phyloP scores from a whole-genome alignment of 352 stramenopile genomes.

The Phytophthora meadii region DNA sequence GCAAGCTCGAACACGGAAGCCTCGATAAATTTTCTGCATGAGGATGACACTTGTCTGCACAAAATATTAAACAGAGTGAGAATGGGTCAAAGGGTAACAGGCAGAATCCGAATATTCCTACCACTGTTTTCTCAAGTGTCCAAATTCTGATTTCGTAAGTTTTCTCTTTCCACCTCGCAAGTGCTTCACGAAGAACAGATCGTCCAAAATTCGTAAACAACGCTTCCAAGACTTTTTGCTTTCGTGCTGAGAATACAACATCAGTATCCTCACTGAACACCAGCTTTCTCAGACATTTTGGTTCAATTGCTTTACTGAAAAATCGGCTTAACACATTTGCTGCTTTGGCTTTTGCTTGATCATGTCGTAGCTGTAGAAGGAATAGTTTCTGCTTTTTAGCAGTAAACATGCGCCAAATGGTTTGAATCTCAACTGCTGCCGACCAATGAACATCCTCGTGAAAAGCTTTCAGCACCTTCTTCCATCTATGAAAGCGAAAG shows the following conservation, averaged over 20 bases:
- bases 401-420: conserved; percentile 42
- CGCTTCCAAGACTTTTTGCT: conserved; percentile 9
- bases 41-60: conserved; percentile 28
- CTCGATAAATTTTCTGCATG: conserved; percentile 64
- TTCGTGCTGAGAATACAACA: neutral
- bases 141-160: conserved; percentile 31
- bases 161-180: conserved; percentile 44
- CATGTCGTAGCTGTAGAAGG: conserved; percentile 26
- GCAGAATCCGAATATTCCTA: neutral
- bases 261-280: conserved; percentile 5
- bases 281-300: conserved; percentile 9
- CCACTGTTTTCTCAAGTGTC: conserved; percentile 26
- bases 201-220: conserved; percentile 17
- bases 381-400: conserved; percentile 35
- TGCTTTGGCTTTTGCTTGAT: conserved; percentile 32
- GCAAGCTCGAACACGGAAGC: conserved; percentile 51
- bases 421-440: conserved; percentile 58
- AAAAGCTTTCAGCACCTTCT: conserved; percentile 41
- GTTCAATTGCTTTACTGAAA: conserved; percentile 24
- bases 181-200: conserved; percentile 23
- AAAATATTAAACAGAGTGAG: conserved; percentile 3
- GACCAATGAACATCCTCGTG: conserved; percentile 46
- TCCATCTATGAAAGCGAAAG: conserved; percentile 51
- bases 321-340: conserved; percentile 39
- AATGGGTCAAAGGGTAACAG: neutral